Base-by-base conservation (phyloP, 306 rosid genomes). In the Hylodesmum podocarpum region DNA sequence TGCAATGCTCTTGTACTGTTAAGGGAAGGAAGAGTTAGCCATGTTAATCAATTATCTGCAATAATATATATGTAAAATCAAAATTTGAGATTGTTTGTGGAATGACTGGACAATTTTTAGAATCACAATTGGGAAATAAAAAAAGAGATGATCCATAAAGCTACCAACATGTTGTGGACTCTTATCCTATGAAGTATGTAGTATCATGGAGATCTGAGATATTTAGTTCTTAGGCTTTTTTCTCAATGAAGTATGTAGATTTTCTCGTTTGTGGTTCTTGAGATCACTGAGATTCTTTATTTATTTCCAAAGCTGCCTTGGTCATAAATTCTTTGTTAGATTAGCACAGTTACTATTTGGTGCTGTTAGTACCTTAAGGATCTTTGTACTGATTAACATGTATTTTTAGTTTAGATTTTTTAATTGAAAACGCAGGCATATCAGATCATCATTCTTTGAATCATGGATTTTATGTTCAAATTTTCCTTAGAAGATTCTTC, bases 361-460 rank as follows among this genome's bases (percentile, higher is more conserved):
- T 77, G 39, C 3, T 72, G 44, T 53, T 18, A 54, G 40, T 4
- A 51, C 61, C 13, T 29, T 67, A 3, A 34, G 24, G 68, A 69
- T 47, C 70, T 58, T 37, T 68, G 19, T 44, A 24, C 62, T 3
- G 25, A 43, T 22, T 65, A 73, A 24, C 61, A 18, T 13, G 21
- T n/a, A 72, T 44, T 80, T 66, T 12, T 66, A 4, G 66, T 19
- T 40, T 49, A 59, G 47, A 36, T 47, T 75, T 75, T 58, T 27
- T 68, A 67, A 13, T 49, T 50, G n/a, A 70, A 29, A 75, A 18
- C 41, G 11, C 46, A 49, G 37, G 72, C 57, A 15, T 33, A 47
- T 28, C 4, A 9, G 47, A 33, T 76, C 69, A n/a, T 46, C 34
- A 70, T 37, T 70, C 44, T 78, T 78, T 75, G 34, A 53, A 47